These are phyloP conservation scores for Musa schizocarpa DNA, from an alignment of 176 grass and related monocot genomes.

Conservation along the genomic window DNA sequence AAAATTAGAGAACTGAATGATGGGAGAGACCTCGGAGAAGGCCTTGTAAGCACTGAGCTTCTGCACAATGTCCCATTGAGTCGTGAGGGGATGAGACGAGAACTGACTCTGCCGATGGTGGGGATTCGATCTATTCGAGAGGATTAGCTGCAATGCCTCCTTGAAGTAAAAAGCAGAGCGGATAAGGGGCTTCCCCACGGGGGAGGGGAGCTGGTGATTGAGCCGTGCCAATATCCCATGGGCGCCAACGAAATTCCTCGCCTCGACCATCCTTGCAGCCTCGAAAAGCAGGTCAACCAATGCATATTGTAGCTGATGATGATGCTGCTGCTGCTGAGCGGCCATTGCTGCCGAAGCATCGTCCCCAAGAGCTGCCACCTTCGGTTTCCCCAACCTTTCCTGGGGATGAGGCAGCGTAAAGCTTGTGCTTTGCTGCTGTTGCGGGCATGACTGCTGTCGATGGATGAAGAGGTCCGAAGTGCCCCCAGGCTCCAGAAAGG, in stretches of 20 bases:
- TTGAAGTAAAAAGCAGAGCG: conserved; percentile 23
- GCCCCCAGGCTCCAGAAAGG: conserved; percentile 11
- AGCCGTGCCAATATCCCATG: conserved; percentile 99
- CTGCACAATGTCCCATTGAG: not conserved
- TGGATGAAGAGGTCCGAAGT: conserved; percentile 32
- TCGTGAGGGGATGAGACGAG: not conserved
- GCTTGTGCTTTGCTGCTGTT: conserved; percentile 13
- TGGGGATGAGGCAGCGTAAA: conserved; percentile 46
- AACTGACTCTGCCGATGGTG: not conserved
- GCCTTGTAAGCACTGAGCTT: conserved; percentile 12
- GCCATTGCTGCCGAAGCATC: conserved; percentile 21
- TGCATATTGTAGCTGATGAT: not conserved
- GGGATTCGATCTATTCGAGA: not conserved
- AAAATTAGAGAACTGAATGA: conserved; percentile 17
- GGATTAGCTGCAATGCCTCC: conserved; percentile 11
- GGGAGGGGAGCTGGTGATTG: conserved; percentile 92
- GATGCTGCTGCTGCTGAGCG: conserved; percentile 34
- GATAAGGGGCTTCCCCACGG: conserved; percentile 75
- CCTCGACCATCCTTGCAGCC: conserved; percentile 74
- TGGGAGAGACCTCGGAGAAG: conserved; percentile 24
- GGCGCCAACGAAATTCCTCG: conserved; percentile 58
- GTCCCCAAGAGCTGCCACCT: conserved; percentile 23
- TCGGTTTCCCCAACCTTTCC: conserved; percentile 30
- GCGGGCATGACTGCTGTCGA: conserved; percentile 23
- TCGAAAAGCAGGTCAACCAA: conserved; percentile 49